These are phyloP conservation scores for Hanseniaspora sp. DNA, from an alignment of 1,139 yeast genomes.

Conservation along the genomic window DNA sequence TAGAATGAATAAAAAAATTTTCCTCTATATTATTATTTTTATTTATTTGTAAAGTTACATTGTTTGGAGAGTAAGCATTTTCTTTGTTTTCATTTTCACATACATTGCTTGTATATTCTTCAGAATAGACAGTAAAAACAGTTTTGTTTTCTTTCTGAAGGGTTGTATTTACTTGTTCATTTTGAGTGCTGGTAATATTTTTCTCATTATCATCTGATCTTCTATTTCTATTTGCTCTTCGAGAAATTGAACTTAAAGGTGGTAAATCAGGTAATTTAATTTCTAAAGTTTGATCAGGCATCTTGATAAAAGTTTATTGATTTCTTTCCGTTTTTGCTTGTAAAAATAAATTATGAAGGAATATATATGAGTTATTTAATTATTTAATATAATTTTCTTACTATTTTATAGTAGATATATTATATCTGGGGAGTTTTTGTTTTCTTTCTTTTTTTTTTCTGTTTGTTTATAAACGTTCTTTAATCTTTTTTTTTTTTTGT, in stretches of 20 bases:
- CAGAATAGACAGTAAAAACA: background rate
- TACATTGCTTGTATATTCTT: background rate
- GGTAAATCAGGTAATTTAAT: constrained; percentile 12
- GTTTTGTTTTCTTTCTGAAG: background rate
- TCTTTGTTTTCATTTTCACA: background rate
- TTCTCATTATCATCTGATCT: background rate
- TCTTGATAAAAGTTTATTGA: background rate
- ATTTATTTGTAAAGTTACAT: background rate
- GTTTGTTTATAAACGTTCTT: too few species aligned
- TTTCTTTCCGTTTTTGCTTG: too few species aligned
- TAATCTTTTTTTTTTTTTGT: too few species aligned
- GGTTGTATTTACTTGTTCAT: background rate
- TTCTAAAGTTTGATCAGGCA: background rate
- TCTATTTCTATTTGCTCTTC: constrained; percentile 1
- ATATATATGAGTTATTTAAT: too few species aligned
- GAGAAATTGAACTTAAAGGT: constrained; percentile 11
- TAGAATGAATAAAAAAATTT: background rate
- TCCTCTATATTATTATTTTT: background rate
- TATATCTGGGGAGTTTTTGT: constrained; percentile 21
- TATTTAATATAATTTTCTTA: too few species aligned
- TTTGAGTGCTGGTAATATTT: background rate
- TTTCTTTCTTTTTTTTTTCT: background rate
- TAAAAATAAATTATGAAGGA: too few species aligned
- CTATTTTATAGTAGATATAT: too few species aligned
- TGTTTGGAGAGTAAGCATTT: background rate